phyloP scores from a whole-genome alignment of 768 basidiomycete genomes.

The Cystofilobasidium bisporidii region DNA sequence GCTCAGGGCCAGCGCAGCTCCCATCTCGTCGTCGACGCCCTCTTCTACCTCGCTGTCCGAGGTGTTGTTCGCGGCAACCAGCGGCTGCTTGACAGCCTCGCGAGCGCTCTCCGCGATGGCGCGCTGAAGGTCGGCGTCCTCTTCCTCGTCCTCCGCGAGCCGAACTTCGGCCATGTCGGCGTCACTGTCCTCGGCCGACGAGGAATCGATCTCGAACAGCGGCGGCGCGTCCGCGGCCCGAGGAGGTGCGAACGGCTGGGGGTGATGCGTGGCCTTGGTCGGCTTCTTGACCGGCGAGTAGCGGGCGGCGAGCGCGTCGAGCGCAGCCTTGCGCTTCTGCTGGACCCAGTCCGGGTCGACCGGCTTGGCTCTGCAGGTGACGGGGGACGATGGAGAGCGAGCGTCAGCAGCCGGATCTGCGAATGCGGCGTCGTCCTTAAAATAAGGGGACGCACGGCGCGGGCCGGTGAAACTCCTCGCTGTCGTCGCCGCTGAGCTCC shows the following conservation, averaged over 20 bases:
- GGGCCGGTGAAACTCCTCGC: conserved; percentile 4
- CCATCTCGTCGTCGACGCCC: not conserved
- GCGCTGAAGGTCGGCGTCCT: conserved; percentile 14
- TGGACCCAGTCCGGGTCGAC: conserved; percentile 57
- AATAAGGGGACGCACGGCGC: not conserved
- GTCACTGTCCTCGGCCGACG: not conserved
- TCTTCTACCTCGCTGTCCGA: not conserved
- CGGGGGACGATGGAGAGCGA: too few relatives aligned
- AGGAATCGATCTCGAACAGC: conserved; percentile 49
- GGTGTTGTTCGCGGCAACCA: not conserved
- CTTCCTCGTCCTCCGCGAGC: conserved; percentile 15
- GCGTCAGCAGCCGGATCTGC: too few relatives aligned
- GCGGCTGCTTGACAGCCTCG: too few relatives aligned
- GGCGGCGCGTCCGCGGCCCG: conserved; percentile 40
- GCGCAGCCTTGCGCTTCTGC: conserved; percentile 53
- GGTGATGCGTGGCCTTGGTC: not conserved
- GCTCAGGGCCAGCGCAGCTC: not conserved
- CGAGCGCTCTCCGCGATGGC: conserved; percentile 6
- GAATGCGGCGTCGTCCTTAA: too few relatives aligned
- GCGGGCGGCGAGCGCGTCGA: conserved; percentile 52
- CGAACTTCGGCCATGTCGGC: not conserved
- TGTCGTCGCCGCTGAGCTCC: conserved; percentile 18
- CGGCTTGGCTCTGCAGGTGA: conserved; percentile 22
- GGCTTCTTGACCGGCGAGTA: conserved; percentile 42
- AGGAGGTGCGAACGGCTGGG: conserved; percentile 36